These are phyloP conservation scores for Colletotrichum sp. DNA, from an alignment of 2,329 filamentous ascomycete species.

Conservation along the genomic window DNA sequence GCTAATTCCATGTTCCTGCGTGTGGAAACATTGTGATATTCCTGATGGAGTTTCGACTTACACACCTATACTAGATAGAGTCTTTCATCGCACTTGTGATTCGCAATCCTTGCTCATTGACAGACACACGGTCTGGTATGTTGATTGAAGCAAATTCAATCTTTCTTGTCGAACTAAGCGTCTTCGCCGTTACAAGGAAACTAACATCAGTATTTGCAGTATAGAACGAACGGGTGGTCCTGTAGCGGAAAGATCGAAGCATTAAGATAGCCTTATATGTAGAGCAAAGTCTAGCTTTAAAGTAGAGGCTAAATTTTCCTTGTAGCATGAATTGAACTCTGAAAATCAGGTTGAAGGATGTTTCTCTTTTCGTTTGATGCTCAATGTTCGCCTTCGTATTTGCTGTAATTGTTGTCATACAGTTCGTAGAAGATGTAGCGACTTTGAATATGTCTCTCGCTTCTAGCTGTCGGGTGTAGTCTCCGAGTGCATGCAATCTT, in stretches of 20 bases:
- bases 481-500: too few species aligned
- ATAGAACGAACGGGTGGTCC: too few species aligned
- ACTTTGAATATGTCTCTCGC: too few species aligned
- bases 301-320: too few species aligned
- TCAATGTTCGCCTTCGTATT: too few species aligned
- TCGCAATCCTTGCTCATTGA: accelerated
- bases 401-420: too few species aligned
- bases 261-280: background rate
- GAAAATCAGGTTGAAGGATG: too few species aligned
- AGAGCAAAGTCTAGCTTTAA: background rate
- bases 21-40: background rate
- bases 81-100: accelerated
- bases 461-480: too few species aligned
- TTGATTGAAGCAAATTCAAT: accelerated
- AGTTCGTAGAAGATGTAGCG: too few species aligned
- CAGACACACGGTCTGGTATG: background rate
- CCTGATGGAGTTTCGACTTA: background rate
- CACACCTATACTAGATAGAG: background rate
- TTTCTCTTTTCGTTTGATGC: too few species aligned
- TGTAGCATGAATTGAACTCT: too few species aligned
- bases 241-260: background rate
- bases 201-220: background rate
- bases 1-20: accelerated
- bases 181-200: accelerated
- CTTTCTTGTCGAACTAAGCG: accelerated